Evolutionary conservation across 331 rosid genomes (phyloP).

Genomic region (Arachis monticola): DNA sequence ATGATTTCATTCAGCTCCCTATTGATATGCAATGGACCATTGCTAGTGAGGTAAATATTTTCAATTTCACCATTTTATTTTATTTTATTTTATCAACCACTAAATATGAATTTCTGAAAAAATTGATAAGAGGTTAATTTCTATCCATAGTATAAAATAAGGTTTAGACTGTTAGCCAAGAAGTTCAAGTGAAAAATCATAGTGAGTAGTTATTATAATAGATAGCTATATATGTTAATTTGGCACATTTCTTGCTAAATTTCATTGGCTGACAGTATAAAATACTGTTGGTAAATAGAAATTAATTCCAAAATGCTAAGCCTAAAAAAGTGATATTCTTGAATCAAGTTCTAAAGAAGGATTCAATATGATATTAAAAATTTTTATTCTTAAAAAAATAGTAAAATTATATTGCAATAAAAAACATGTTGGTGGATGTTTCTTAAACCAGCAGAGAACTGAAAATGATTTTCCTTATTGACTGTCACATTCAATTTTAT

Average conservation of each 20-base stretch:
- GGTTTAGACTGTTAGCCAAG: no score
- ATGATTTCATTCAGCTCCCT: conserved; percentile 96
- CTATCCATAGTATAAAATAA: no score
- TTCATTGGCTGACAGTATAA: no score
- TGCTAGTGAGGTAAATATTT: conserved; percentile 75
- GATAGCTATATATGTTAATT: no score
- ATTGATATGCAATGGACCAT: conserved; percentile 96
- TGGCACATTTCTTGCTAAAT: no score
- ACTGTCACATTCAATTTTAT: neutral
- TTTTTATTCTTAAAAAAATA: neutral
- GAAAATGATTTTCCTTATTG: neutral
- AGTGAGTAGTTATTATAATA: no score
- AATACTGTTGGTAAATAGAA: no score
- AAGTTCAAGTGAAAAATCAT: no score
- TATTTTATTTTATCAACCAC: neutral
- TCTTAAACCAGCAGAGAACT: conserved; percentile 3
- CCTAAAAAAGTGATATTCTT: neutral
- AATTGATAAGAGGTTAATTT: neutral
- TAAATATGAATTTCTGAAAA: neutral
- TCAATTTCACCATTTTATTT: neutral
- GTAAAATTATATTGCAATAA: neutral
- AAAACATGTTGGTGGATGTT: neutral
- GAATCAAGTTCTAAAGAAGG: neutral
- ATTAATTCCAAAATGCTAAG: no score
- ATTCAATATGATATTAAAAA: neutral